Percentiles rank a stretch among this genome's conserved stretches.
These are phyloP conservation scores for Penstemon eatonii DNA, from an alignment of 257 asterid genomes.

Conservation along the genomic window DNA sequence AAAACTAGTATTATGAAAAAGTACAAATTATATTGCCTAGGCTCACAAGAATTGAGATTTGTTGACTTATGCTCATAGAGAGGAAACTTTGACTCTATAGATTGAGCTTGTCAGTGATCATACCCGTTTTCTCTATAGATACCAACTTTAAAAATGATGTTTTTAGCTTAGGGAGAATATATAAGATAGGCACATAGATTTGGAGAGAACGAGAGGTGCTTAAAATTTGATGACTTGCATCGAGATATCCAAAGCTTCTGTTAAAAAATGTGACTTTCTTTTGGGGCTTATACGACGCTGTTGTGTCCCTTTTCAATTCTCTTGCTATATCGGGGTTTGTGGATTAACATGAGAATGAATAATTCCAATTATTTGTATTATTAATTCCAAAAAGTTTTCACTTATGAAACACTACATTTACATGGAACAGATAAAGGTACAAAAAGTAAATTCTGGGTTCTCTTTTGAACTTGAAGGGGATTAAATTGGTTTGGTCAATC, in stretches of 20 bases:
- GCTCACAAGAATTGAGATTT: background rate
- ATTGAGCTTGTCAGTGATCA: background rate
- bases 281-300: background rate
- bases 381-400: background rate
- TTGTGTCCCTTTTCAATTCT: background rate
- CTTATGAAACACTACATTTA: slow-evolving; percentile 13
- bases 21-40: background rate
- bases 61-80: background rate
- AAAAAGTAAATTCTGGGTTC: background rate
- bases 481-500: background rate
- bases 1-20: background rate
- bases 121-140: background rate
- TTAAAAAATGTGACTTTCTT: background rate
- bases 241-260: background rate
- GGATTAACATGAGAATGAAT: background rate
- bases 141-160: background rate
- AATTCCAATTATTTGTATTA: slow-evolving; percentile 3
- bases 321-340: background rate
- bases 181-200: too few relatives aligned
- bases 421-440: background rate
- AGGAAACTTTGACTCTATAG: background rate
- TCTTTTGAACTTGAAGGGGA: background rate
- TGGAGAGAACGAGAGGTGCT: background rate
- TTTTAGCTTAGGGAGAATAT: too few relatives aligned
- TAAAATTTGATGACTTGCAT: background rate